These are phyloP conservation scores for Penicillium sp. DNA, from an alignment of 2,329 filamentous ascomycete genomes.

Conservation along the genomic window DNA sequence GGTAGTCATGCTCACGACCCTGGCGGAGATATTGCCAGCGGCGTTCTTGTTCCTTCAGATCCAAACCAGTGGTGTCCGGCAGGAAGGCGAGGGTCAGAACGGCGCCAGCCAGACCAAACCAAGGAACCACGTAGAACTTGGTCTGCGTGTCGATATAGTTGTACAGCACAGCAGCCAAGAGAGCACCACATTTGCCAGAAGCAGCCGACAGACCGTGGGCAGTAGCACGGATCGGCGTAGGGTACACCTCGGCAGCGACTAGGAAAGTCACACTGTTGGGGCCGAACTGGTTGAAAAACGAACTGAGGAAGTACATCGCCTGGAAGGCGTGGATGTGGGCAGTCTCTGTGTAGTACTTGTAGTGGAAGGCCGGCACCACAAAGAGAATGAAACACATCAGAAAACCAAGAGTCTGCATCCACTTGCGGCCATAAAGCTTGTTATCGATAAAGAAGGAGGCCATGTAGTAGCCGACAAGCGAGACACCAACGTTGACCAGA, in stretches of 20 bases:
- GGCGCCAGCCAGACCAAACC: conserved; percentile 89
- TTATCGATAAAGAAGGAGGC: conserved; percentile 89
- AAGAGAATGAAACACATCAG: conserved; percentile 91
- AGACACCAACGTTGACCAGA: conserved; percentile 83
- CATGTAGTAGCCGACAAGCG: conserved; percentile 82
- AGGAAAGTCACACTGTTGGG: conserved; percentile 97
- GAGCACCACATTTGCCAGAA: conserved; percentile 80
- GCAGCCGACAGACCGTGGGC: conserved; percentile 95
- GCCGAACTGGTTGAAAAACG: conserved; percentile 98
- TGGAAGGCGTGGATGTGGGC: conserved; percentile 83
- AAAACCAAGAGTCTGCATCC: conserved; percentile 95
- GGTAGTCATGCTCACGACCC: conserved; percentile 77
- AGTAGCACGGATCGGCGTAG: conserved; percentile 85
- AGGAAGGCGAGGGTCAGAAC: conserved; percentile 80
- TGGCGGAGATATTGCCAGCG: conserved; percentile 83
- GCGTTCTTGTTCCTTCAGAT: conserved; percentile 95
- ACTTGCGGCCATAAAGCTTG: conserved; percentile 93
- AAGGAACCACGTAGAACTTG: conserved; percentile 90
- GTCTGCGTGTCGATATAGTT: conserved; percentile 84
- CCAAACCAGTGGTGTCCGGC: conserved; percentile 93
- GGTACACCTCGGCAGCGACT: conserved; percentile 93
- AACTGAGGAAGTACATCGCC: conserved; percentile 96
- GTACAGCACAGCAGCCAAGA: conserved; percentile 84
- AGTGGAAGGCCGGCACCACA: conserved; percentile 84
- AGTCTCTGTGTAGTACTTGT: conserved; percentile 71